Evolutionary conservation across 805 yeast species (phyloP), one percentile per base, ranked within the genome.

Genomic region (Lachancea dasiensis): DNA sequence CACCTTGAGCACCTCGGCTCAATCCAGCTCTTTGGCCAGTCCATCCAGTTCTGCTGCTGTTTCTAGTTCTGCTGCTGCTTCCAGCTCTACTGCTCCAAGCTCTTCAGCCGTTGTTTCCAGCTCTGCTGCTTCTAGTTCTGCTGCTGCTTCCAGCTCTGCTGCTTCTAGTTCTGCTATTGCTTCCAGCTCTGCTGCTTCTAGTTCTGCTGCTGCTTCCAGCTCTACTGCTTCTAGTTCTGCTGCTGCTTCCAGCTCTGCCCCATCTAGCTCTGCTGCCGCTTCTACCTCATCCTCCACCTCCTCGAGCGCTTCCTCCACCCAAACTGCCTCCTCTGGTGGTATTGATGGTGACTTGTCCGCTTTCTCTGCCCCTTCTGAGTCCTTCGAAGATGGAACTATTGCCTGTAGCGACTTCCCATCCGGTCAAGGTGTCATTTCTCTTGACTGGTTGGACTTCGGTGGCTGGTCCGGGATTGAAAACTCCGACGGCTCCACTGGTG

Each of bases 321-420:
- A 69, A 10, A 43, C 65, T 20, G 41, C 52, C 25, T 56, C 58
- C 6, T 54, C 68, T 19, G 47, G 61, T 38, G 65, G 68, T 27
- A 61, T 66, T 44, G 42, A 61, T 37, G 84, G 82, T 55, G 83
- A 75, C 54, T 68, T 78, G 50, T 46, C 64, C 22, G 67, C 61
- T 36, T 78, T 62, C 56, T 51, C 63, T 9, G 60, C 59, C 49
- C 83, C 85, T 47, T 50, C 71, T 33, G 65, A 59, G 38, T 63
- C 66, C 42, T 81, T 82, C 59, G 67, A 69, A 56, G 90, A 82
- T 54, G 90, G 89, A 60, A 73, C 74, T 43, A 66, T 77, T 58
- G 54, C 70, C 36, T 82, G 92, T 69, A 66, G 72, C 39, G 64
- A 67, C 27, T 79, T 81, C 70, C 87, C 87, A 56, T 63, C 75